These are phyloP conservation scores for Sporothrix pallida DNA, from an alignment of 2,329 filamentous ascomycete species.

Conservation along the genomic window DNA sequence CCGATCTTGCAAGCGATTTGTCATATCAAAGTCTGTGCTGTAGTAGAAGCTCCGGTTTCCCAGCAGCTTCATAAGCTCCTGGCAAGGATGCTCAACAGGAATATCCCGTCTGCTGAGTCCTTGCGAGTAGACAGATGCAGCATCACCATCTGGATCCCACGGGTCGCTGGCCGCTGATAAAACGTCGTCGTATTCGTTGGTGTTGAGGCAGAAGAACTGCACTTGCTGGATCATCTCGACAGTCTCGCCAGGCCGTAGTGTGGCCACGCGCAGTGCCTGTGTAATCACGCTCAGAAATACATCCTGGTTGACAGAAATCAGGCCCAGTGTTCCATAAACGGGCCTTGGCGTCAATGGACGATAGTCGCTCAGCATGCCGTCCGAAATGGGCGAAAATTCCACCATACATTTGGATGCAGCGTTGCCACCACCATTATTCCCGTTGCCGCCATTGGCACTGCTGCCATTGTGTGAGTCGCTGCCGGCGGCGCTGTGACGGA, in stretches of 20 bases:
- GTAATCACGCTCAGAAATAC: conserved; percentile 92
- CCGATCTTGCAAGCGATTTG: conserved; percentile 88
- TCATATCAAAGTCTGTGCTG: conserved; percentile 97
- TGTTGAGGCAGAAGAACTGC: conserved; percentile 92
- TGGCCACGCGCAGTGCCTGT: conserved; percentile 77
- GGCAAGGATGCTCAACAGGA: conserved; percentile 82
- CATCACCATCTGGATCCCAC: conserved; percentile 58
- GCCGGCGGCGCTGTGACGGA: conserved; percentile 75
- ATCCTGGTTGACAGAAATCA: conserved; percentile 82
- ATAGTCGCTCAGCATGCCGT: conserved; percentile 75
- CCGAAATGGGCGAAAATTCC: conserved; percentile 73
- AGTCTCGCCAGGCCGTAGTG: conserved; percentile 83
- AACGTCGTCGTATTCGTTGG: conserved; percentile 82
- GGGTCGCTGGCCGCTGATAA: conserved; percentile 56
- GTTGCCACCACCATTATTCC: conserved; percentile 48
- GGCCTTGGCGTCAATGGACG: conserved; percentile 73
- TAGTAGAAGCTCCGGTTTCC: conserved; percentile 97
- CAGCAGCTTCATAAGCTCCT: conserved; percentile 88
- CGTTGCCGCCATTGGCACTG: conserved; percentile 53
- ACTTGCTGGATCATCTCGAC: conserved; percentile 86
- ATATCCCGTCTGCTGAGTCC: conserved; percentile 69
- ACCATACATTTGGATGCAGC: conserved; percentile 76
- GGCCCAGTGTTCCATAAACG: conserved; percentile 83
- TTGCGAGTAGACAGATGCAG: conserved; percentile 56
- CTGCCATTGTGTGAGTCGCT: conserved; percentile 58